Evolutionary conservation across 805 yeast species (phyloP).

Genomic region (Starmerella apicola): DNA sequence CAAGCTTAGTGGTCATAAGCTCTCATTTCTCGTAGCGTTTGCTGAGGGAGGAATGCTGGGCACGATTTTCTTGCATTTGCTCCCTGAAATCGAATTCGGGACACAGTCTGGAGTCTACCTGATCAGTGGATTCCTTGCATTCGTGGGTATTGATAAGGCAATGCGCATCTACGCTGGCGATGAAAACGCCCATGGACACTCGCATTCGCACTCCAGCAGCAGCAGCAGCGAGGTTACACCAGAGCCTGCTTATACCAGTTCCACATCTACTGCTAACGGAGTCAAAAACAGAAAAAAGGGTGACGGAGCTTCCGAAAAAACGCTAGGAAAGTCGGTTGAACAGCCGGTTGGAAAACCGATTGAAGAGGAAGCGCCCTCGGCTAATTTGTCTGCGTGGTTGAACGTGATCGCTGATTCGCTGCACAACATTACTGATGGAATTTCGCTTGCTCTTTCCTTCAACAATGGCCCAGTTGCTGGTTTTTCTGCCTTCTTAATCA

Average conservation of each 20-base stretch:
- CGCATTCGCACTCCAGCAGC: slow-evolving; percentile 26
- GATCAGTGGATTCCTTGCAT: slow-evolving; percentile 46
- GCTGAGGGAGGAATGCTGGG: slow-evolving; percentile 70
- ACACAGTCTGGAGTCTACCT: slow-evolving; percentile 41
- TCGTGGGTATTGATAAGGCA: slow-evolving; percentile 50
- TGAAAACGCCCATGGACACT: slow-evolving; percentile 36
- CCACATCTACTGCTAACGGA: background rate
- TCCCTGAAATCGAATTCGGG: slow-evolving; percentile 45
- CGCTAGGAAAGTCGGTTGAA: background rate
- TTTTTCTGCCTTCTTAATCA: slow-evolving; percentile 56
- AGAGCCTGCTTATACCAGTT: background rate
- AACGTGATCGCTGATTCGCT: slow-evolving; percentile 58
- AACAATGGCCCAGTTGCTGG: slow-evolving; percentile 49
- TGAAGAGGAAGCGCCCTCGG: background rate
- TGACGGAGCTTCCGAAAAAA: background rate
- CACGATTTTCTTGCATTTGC: slow-evolving; percentile 57
- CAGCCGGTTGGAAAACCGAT: slow-evolving; percentile 12
- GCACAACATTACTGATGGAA: slow-evolving; percentile 67
- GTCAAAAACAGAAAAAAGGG: background rate
- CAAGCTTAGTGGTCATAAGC: slow-evolving; percentile 36
- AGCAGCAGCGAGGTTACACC: background rate
- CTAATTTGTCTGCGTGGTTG: slow-evolving; percentile 23
- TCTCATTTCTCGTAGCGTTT: slow-evolving; percentile 50
- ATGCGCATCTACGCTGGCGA: slow-evolving; percentile 39
- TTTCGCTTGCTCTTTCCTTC: slow-evolving; percentile 62